Conservation (phyloP, 306 rosid genomes). For the Glycyrrhiza uralensis region DNA sequence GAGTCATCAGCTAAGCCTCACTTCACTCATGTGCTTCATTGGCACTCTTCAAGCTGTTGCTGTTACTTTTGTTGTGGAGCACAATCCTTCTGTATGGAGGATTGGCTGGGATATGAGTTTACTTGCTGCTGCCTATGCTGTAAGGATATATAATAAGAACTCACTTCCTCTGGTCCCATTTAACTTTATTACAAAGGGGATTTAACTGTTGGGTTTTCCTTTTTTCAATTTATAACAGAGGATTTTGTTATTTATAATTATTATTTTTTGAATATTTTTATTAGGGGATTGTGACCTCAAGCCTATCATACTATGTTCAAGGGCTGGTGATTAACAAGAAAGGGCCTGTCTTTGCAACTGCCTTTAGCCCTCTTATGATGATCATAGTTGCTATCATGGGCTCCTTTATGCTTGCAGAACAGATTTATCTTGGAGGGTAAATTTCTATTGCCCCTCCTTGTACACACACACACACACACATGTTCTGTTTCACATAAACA, state of each 20-base stretch:
- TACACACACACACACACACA: neutral
- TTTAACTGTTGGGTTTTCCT: neutral
- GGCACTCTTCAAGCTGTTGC: conserved; percentile 88
- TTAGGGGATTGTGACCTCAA: conserved; percentile 89
- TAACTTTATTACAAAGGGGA: neutral
- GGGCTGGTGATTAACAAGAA: conserved; percentile 79
- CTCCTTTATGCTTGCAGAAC: conserved; percentile 76
- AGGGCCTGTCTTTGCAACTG: conserved; percentile 97
- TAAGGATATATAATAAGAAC: conserved; percentile 53
- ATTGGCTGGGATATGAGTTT: conserved; percentile 91
- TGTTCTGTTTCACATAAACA: neutral
- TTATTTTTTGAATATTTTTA: neutral
- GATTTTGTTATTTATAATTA: neutral
- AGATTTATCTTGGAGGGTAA: conserved; percentile 87
- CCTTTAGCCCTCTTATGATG: conserved; percentile 98
- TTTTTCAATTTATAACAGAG: neutral
- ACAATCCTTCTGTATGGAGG: conserved; percentile 71
- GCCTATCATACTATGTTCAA: conserved; percentile 91
- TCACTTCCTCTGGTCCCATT: neutral
- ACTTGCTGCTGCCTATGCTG: conserved; percentile 97
- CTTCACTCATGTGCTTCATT: conserved; percentile 65
- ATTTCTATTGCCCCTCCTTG: neutral
- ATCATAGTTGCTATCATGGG: conserved; percentile 89
- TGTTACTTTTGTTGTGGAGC: conserved; percentile 78
- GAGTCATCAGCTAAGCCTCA: conserved; percentile 78